Base-by-base conservation (phyloP, 2,329 filamentous ascomycete species). In the Cercospora sp. region DNA sequence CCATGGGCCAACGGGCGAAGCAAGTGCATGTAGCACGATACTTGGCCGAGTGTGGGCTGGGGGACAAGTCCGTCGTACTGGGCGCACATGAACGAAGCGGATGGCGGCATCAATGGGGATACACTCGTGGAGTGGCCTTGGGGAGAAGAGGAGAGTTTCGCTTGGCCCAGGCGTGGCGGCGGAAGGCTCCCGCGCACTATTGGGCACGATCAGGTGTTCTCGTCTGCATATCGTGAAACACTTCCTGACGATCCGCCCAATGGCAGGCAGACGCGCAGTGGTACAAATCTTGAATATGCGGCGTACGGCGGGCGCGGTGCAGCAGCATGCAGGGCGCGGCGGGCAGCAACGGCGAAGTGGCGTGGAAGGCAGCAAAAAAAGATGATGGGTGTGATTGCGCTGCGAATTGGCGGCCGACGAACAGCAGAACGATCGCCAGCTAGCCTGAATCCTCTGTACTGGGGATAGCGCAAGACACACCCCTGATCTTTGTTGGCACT, bases 191-290 rank as follows among this genome's bases (percentile, higher is more conserved):
- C 26, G 53, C 53, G 24, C 45, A 58, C 53, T 32, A 58, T 58
- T 58, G 53, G 26, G 53, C 53, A 30, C 53, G 53, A 58, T 58
- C 53, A 58, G 26, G 26, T 58, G 21, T 30, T 58, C 53, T 30
- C 53, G 53, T 32, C 53, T 28, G 53, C 53, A 34, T 58, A 58
- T 28, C 53, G 53, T 58, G 53, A 58, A 58, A 58, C 53, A 58
- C 53, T 28, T 58, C 53, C 53, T 30, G 24, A n/a, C 26, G 53
- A 28, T 32, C 53, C 53, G 53, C 53, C 53, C 53, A 58, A 58
- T 58, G 53, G 53, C 53, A 28, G 53, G 26, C 53, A 10, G 53
- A 13, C 21, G 53, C 26, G 26, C 53, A 58, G 26, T 32, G 53
- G 26, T 26, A 58, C 53, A 28, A 58, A 58, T 58, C 53, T 58